phyloP scores from a whole-genome alignment of 768 basidiomycete species.

The Pleurotus eryngii region DNA sequence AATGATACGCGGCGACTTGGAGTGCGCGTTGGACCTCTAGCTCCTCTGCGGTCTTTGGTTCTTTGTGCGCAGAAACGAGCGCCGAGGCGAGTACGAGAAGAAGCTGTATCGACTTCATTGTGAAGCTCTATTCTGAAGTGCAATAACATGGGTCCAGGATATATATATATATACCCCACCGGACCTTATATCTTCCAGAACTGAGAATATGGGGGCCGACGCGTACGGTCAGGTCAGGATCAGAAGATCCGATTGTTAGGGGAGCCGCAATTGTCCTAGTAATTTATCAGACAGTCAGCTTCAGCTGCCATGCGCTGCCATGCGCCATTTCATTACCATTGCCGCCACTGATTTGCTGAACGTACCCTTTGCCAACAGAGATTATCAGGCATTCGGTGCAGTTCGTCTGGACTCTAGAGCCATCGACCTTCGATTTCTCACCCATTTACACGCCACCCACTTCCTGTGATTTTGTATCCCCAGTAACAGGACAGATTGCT shows the following conservation, averaged over 20 bases:
- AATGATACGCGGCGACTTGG: conserved; percentile 52
- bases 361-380: neutral
- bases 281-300: no score
- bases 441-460: neutral
- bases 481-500: no score
- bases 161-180: neutral
- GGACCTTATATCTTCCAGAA: no score
- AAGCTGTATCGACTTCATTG: neutral
- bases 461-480: neutral
- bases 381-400: neutral
- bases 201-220: no score
- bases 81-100: conserved; percentile 20
- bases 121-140: neutral
- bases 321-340: no score
- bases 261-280: neutral
- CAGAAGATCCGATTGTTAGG: neutral
- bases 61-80: conserved; percentile 32
- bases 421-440: neutral
- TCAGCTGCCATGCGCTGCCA: no score
- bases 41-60: conserved; percentile 42
- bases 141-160: neutral
- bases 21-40: conserved; percentile 45
- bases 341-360: no score
- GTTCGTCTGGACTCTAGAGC: neutral
- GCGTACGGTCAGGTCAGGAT: no score